These are phyloP conservation scores for Schizophyllum commune DNA, from an alignment of 1,284 basidiomycete genomes.

Conservation along the genomic window DNA sequence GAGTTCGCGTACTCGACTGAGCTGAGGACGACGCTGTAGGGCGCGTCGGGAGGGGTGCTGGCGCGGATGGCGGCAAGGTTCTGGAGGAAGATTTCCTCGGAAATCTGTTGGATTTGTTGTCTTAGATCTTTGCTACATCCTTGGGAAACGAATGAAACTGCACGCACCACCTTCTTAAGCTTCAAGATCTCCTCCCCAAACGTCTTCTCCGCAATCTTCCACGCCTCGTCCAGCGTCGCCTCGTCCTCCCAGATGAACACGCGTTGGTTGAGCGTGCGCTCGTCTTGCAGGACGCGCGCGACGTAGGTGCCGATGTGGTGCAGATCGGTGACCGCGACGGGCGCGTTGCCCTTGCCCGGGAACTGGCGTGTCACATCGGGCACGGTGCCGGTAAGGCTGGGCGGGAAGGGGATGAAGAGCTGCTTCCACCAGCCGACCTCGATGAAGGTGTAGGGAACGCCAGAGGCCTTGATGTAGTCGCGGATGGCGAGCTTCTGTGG, in stretches of 20 bases:
- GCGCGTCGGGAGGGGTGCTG: neutral
- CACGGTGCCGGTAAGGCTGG: conserved; percentile 1
- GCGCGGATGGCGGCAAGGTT: neutral
- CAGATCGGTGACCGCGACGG: conserved; percentile 7
- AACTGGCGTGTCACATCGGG: conserved; percentile 1
- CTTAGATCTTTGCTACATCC: neutral
- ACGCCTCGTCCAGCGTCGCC: conserved; percentile 9
- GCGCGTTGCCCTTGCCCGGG: conserved; percentile 5
- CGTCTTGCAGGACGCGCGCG: conserved; percentile 12
- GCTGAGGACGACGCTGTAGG: neutral
- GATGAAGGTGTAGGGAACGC: conserved; percentile 12
- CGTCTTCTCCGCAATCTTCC: conserved; percentile 5
- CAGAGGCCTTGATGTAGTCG: conserved; percentile 2
- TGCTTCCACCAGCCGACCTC: conserved; percentile 12
- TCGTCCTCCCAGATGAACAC: conserved; percentile 11
- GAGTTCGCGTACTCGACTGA: conserved; percentile 7
- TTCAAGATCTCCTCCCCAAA: conserved; percentile 5
- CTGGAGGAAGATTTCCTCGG: neutral
- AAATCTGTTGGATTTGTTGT: neutral
- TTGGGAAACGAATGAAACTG: neutral
- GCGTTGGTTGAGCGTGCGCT: conserved; percentile 12
- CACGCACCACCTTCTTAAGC: neutral
- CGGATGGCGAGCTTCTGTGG: conserved; percentile 8
- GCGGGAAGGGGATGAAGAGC: neutral
- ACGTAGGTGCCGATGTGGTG: conserved; percentile 11